Evolutionary conservation across 345 rosid genomes (phyloP).

Genomic region (Gossypium stocksii): DNA sequence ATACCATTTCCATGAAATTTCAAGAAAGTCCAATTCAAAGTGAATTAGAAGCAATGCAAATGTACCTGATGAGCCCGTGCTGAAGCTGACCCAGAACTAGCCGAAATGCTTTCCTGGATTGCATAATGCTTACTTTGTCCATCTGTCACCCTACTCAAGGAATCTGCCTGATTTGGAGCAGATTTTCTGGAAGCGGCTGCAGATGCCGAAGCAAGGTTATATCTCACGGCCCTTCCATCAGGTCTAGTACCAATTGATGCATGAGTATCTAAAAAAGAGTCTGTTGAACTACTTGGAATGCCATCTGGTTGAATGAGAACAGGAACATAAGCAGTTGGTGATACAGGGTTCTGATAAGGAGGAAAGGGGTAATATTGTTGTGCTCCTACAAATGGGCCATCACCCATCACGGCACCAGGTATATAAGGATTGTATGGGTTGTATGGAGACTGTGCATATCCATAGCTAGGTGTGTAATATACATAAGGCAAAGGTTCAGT

Average conservation of each 20-base stretch:
- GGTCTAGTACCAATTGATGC: constrained; percentile 31
- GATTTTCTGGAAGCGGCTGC: constrained; percentile 35
- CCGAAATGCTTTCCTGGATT: constrained; percentile 37
- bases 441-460: constrained; percentile 79
- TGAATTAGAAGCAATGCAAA: background rate
- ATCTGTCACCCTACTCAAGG: constrained; percentile 40
- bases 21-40: background rate
- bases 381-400: constrained; percentile 50
- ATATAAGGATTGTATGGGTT: constrained; percentile 91
- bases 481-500: constrained; percentile 73
- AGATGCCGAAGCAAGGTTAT: constrained; percentile 44
- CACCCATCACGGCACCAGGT: constrained; percentile 77
- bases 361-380: constrained; percentile 66
- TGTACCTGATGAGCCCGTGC: constrained; percentile 48
- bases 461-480: constrained; percentile 80
- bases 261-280: constrained; percentile 45
- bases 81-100: constrained; percentile 31
- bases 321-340: constrained; percentile 56
- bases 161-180: constrained; percentile 37
- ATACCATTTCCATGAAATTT: background rate
- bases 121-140: constrained; percentile 46
- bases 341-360: constrained; percentile 53
- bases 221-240: constrained; percentile 46
- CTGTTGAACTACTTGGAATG: constrained; percentile 32
- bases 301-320: constrained; percentile 52